Conservation (phyloP, 2,329 filamentous ascomycete genomes). For the Zasmidium angulare region DNA sequence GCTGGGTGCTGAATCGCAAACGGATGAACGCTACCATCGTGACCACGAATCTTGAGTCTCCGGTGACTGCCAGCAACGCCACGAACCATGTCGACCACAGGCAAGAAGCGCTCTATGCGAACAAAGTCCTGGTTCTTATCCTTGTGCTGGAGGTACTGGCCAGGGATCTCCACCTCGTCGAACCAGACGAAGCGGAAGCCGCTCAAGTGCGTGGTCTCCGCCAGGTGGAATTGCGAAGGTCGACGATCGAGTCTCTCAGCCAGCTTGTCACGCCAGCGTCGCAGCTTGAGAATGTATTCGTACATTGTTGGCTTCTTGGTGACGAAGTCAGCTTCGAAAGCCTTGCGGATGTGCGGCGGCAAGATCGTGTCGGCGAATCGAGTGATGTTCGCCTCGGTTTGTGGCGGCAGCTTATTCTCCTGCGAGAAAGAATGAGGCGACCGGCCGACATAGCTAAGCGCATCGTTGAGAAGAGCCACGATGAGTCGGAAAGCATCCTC, state of each 20-base stretch:
- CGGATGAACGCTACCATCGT: slow-evolving; percentile 94
- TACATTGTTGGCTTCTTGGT: slow-evolving; percentile 93
- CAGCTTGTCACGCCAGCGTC: slow-evolving; percentile 95
- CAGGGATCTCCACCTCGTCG: slow-evolving; percentile 95
- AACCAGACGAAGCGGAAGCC: slow-evolving; percentile 98
- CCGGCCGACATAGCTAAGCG: slow-evolving; percentile 84
- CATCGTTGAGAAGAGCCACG: slow-evolving; percentile 95
- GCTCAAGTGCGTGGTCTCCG: slow-evolving; percentile 84
- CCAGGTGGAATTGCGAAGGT: slow-evolving; percentile 69
- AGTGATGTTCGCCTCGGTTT: slow-evolving; percentile 94
- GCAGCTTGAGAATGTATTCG: slow-evolving; percentile 96
- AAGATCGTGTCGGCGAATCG: slow-evolving; percentile 95
- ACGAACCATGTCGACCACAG: slow-evolving; percentile 88
- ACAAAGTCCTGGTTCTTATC: slow-evolving; percentile 99
- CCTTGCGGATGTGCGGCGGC: slow-evolving; percentile 89
- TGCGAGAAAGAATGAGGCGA: slow-evolving; percentile 83
- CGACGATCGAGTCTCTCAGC: slow-evolving; percentile 95
- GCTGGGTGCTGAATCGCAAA: slow-evolving; percentile 97
- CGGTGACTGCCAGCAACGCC: slow-evolving; percentile 89
- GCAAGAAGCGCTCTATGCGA: slow-evolving; percentile 93
- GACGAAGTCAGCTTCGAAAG: slow-evolving; percentile 98
- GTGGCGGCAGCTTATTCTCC: slow-evolving; percentile 83
- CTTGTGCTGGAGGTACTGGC: slow-evolving; percentile 94
- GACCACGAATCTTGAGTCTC: slow-evolving; percentile 90
- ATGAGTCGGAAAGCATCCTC: slow-evolving; percentile 97